These are phyloP conservation scores for Amanita pseudoporphyria DNA, from an alignment of 768 basidiomycete species.

Conservation along the genomic window DNA sequence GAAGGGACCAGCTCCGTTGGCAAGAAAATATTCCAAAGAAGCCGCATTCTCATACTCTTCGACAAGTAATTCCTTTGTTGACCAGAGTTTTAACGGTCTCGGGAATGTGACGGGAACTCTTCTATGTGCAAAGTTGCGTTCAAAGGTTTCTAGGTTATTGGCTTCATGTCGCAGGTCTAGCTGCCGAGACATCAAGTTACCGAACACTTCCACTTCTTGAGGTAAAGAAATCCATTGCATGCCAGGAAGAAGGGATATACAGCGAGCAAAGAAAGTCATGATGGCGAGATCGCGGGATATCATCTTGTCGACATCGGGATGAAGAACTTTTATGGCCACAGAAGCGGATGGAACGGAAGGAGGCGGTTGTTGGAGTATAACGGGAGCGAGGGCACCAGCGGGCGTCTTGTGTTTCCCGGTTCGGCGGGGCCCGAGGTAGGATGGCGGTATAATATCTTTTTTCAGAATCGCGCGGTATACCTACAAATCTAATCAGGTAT, in stretches of 20 bases:
- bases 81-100: conserved; percentile 72
- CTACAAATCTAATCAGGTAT: conserved; percentile 22
- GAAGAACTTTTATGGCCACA: conserved; percentile 94
- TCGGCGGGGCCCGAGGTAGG: conserved; percentile 72
- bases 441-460: conserved; percentile 74
- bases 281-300: conserved; percentile 89
- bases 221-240: conserved; percentile 96
- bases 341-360: conserved; percentile 73
- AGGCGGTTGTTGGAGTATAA: conserved; percentile 54
- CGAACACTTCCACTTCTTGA: conserved; percentile 92
- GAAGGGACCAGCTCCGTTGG: conserved; percentile 87
- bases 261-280: conserved; percentile 85
- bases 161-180: conserved; percentile 88
- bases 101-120: conserved; percentile 86
- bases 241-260: conserved; percentile 74
- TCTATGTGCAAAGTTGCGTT: conserved; percentile 73
- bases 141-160: conserved; percentile 77
- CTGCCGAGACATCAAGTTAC: conserved; percentile 93
- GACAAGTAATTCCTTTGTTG: conserved; percentile 73
- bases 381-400: conserved; percentile 36
- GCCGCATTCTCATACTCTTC: conserved; percentile 93
- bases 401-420: conserved; percentile 30
- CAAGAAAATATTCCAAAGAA: conserved; percentile 79
- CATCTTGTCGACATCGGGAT: conserved; percentile 73
- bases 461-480: conserved; percentile 87